Conservation (phyloP, 768 basidiomycete genomes). For the Phaeotremella skinneri region DNA sequence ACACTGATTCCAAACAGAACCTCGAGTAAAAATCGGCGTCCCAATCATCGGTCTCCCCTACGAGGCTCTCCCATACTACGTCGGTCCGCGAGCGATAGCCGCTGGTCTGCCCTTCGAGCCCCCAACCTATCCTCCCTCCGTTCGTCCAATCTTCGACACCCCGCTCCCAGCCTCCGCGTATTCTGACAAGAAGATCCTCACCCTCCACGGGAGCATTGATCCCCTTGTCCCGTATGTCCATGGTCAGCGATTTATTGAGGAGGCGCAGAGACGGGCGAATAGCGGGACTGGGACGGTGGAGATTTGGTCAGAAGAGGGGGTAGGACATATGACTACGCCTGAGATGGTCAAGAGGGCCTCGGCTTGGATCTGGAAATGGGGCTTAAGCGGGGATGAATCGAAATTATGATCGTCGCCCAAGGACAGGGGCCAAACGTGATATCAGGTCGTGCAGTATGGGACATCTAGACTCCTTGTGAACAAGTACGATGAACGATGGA, state of each 20-base stretch:
- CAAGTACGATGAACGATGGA: too few relatives aligned
- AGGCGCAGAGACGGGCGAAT: slow-evolving; percentile 54
- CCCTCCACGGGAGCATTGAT: slow-evolving; percentile 67
- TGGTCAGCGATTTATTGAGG: slow-evolving; percentile 61
- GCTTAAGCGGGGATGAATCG: slow-evolving; percentile 24
- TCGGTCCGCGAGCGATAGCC: slow-evolving; percentile 53
- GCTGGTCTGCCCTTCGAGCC: slow-evolving; percentile 56
- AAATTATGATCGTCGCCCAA: neutral
- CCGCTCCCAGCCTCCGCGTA: slow-evolving; percentile 56
- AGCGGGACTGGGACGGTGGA: slow-evolving; percentile 61
- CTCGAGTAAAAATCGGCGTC: slow-evolving; percentile 55
- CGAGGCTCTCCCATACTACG: slow-evolving; percentile 51
- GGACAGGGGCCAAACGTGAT: too few relatives aligned
- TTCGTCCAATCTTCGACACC: slow-evolving; percentile 56
- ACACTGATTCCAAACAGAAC: slow-evolving; percentile 48
- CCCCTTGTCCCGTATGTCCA: slow-evolving; percentile 65
- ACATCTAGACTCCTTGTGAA: neutral
- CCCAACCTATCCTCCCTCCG: slow-evolving; percentile 61
- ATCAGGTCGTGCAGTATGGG: neutral
- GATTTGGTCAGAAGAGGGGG: slow-evolving; percentile 59
- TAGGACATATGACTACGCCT: slow-evolving; percentile 64
- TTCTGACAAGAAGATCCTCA: slow-evolving; percentile 68
- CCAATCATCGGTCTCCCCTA: slow-evolving; percentile 67
- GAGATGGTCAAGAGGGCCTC: slow-evolving; percentile 60
- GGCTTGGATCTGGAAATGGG: slow-evolving; percentile 48